Evolutionary conservation across 805 yeast species (phyloP), one percentile per base, ranked within the genome.

Genomic region (Nakazawaea molendinolei): DNA sequence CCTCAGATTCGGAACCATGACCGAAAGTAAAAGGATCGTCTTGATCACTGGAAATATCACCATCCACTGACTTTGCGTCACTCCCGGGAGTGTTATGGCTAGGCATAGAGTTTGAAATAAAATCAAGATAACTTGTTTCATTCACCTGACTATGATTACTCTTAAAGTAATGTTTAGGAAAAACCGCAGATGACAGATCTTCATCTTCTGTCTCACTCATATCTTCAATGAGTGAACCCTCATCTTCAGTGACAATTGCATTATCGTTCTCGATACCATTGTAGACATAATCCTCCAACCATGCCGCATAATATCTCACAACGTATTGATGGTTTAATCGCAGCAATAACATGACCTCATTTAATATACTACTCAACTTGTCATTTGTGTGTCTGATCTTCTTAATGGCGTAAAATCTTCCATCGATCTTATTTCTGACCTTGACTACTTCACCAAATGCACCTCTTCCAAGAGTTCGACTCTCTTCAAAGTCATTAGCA

Each of bases 391-490:
- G 96, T 40, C 81, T 76, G 33, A 92, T 83, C 48, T 89, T 90
- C 55, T 92, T 92, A 41, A 92, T 77, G 0, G 99, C 99, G 56
- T 92, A 92, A 47, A 84, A 85, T 12, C 96, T 71, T 15, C 98
- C 97, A 53, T 92, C 99, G 44, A 92, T 71, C 40, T 89, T 74
- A 54, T 89, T 90, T 42, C 98, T 67, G 0, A 92, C 97, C 51
- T 90, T 89, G n/a, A 92, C 96, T 7, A 92, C 99, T 56, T 92
- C 97, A 5, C 99, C 99, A 60, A 83, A 92, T 0, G 95, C 99
- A 26, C 99, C 99, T 47, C 79, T 76, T 2, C 99, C 99, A 7
- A 92, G 60, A 15, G 80, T 75, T 0, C 90, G 92, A 29, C 86
- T 83, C 53, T 92, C 98, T 56, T 92, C 98, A 57, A 94, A 92